Percentiles rank a stretch among this genome's conserved stretches.
phyloP scores from a whole-genome alignment of 2,329 filamentous ascomycete genomes.

The Colletotrichum limetticola region DNA sequence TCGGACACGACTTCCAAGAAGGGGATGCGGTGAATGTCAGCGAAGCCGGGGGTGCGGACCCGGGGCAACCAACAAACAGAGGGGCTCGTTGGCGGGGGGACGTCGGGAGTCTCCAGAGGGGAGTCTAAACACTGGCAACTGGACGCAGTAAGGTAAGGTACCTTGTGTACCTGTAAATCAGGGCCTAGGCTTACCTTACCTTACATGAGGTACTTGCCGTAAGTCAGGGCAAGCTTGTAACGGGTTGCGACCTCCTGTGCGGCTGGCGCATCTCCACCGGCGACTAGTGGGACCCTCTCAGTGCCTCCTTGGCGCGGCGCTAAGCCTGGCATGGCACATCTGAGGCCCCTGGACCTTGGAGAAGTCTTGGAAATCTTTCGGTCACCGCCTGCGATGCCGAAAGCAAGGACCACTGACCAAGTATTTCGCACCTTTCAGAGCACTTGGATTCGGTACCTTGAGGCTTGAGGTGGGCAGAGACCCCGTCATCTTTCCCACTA shows the following conservation, averaged over 20 bases:
- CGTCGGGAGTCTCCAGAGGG: conserved; percentile 2
- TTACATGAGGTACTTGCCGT: too few relatives aligned
- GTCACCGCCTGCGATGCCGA: conserved; percentile 35
- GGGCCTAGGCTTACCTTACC: background rate
- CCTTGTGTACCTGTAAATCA: background rate
- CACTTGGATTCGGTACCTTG: too few relatives aligned
- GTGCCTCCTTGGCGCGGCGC: conserved; percentile 13
- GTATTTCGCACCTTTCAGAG: background rate
- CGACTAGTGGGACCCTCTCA: conserved; percentile 21
- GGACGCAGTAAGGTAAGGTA: too few relatives aligned
- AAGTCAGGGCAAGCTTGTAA: conserved; percentile 15
- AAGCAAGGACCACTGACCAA: conserved; percentile 7
- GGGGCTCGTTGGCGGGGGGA: conserved; percentile 38
- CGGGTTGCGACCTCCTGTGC: conserved; percentile 35
- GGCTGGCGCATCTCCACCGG: conserved; percentile 32
- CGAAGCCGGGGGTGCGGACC: conserved; percentile 28
- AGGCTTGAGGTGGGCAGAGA: background rate
- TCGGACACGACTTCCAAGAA: conserved; percentile 32
- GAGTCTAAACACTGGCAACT: conserved; percentile 10
- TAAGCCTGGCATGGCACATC: conserved; percentile 29
- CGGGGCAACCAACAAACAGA: conserved; percentile 38
- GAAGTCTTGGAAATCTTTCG: conserved; percentile 12
- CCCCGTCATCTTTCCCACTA: background rate
- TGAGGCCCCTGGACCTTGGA: conserved; percentile 26
- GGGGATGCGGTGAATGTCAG: conserved; percentile 36